Base-by-base conservation (phyloP, 2,329 filamentous ascomycete genomes). In the Stagonosporopsis rhizophila region DNA sequence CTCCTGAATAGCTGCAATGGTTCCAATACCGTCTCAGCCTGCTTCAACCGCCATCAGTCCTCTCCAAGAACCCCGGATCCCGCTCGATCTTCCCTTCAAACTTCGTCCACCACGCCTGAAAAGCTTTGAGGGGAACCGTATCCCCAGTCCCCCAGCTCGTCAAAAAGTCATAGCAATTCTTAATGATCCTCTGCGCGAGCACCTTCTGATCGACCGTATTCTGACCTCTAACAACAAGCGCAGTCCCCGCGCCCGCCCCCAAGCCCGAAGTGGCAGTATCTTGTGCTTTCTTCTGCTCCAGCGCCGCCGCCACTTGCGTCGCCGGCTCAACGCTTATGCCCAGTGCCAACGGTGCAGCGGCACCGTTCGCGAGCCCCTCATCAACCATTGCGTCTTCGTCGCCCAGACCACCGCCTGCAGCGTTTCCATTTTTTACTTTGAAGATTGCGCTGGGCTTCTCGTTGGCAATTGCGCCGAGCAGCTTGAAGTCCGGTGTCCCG, bases 71-170 rank as follows among this genome's bases (percentile, higher is more conserved):
- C 6, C 86, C 85, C 0, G 95, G 94, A 78, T 99, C 95, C 62
- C 86, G 83, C 67, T 93, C 89, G 35, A 99, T 85, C 71, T 88
- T 89, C 59, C 86, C 85, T 80, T 99, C 94, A 78, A 99, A 99
- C 78, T 97, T 98, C 58, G 83, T 85, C 95, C 96, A 99, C 95
- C 96, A 99, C 56, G 96, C 92, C 78, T 96, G 89, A 75, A 99
- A 99, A 5, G 90, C 91, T 78, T 91, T 95, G 62, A 99, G 78
- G n/a, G 95, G 93, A 22, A 99, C 91, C 12, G 96, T 89, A 74
- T 98, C 94, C 11, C 72, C 72, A 41, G 89, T 85, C 0, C 89
- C 91, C 80, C 96, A 98, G 68, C 92, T 90, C 3, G 94, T 87
- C 54, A 99, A 81, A 75, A 96, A 98, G 77, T 99, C 97, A 77